phyloP scores from a whole-genome alignment of 2,329 filamentous ascomycete species.

The Cryphonectria naterciae region DNA sequence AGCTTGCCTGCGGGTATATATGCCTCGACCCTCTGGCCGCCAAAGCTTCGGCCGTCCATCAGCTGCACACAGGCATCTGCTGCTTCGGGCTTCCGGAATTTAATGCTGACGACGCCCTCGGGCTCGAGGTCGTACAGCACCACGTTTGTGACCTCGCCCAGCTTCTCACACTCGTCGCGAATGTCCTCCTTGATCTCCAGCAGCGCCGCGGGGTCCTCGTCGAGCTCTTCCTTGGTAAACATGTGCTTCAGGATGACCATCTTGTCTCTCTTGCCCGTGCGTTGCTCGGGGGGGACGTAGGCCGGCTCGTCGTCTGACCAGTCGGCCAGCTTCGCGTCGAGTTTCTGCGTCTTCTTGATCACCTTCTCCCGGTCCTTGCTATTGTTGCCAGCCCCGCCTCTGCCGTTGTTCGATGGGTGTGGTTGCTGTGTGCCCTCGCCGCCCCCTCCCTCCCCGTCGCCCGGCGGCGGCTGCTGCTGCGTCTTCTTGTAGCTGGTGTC shows the following conservation, averaged over 20 bases:
- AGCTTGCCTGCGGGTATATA: constrained; percentile 72
- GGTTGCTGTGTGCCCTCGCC: constrained; percentile 48
- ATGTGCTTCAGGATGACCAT: constrained; percentile 88
- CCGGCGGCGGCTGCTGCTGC: constrained; percentile 60
- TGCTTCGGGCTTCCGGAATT: constrained; percentile 72
- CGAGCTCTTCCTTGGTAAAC: constrained; percentile 85
- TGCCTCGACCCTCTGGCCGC: constrained; percentile 71
- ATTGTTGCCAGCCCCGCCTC: constrained; percentile 35
- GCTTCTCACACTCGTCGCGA: constrained; percentile 82
- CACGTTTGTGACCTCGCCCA: constrained; percentile 88
- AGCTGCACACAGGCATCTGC: constrained; percentile 73
- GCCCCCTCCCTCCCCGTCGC: constrained; percentile 32
- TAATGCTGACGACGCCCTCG: constrained; percentile 83
- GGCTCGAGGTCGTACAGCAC: constrained; percentile 86
- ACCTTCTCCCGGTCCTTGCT: constrained; percentile 83
- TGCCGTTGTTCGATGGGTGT: constrained; percentile 15
- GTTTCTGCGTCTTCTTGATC: constrained; percentile 86
- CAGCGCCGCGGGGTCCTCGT: constrained; percentile 80
- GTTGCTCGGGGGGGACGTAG: constrained; percentile 51
- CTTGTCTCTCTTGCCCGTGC: constrained; percentile 67
- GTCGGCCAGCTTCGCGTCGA: constrained; percentile 89
- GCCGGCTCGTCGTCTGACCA: constrained; percentile 89
- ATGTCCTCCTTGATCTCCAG: constrained; percentile 96
- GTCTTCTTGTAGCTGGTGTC: constrained; percentile 92
- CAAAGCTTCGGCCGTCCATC: constrained; percentile 83